Percentiles rank a stretch among this genome's conserved stretches.
Evolutionary conservation across 1,284 basidiomycete genomes (phyloP).

Genomic region (Melampsora occidentalis): DNA sequence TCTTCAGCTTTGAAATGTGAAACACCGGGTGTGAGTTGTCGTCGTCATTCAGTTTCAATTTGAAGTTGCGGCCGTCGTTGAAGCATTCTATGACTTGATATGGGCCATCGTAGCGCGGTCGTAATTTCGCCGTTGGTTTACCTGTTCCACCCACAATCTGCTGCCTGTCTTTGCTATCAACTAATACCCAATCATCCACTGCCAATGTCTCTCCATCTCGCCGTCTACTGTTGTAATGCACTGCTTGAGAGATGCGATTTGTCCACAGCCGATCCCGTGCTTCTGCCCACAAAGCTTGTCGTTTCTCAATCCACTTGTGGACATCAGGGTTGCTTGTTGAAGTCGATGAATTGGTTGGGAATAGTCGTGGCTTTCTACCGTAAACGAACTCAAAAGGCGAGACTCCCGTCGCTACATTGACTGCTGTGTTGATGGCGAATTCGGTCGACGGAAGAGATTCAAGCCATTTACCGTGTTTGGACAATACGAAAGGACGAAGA

Average conservation of each 20-base stretch:
- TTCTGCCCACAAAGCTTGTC: not conserved
- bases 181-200: too few relatives aligned
- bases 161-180: too few relatives aligned
- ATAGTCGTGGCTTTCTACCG: constrained; percentile 41
- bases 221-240: not conserved
- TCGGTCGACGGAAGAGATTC: constrained; percentile 22
- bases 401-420: constrained; percentile 45
- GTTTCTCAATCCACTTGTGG: not conserved
- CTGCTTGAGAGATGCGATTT: not conserved
- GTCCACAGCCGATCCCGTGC: constrained; percentile 1
- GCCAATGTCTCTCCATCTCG: too few relatives aligned
- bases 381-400: constrained; percentile 44
- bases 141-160: too few relatives aligned
- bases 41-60: too few relatives aligned
- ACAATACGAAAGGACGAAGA: constrained; percentile 44
- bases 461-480: constrained; percentile 48
- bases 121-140: too few relatives aligned
- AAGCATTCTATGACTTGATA: too few relatives aligned
- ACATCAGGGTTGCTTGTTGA: not conserved
- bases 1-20: too few relatives aligned
- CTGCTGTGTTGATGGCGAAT: constrained; percentile 45
- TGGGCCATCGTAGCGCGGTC: too few relatives aligned
- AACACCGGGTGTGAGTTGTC: too few relatives aligned
- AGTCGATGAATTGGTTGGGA: constrained; percentile 38
- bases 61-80: too few relatives aligned